phyloP scores from a whole-genome alignment of 768 basidiomycete species.

The Auriscalpium orientale region DNA sequence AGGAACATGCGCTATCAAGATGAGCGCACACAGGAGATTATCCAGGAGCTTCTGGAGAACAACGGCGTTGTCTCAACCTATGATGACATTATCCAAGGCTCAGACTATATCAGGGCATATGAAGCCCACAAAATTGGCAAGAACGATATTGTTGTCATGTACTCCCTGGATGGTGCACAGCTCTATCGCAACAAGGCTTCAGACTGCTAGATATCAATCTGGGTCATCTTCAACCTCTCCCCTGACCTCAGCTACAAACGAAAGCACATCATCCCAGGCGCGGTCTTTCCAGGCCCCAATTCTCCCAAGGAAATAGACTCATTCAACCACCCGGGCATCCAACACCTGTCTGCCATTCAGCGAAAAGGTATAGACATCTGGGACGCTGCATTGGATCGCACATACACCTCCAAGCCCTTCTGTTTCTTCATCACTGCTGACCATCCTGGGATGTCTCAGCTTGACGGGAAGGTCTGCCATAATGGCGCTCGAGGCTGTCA shows the following conservation, averaged over 20 bases:
- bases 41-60: neutral
- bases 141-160: conserved; percentile 25
- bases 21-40: neutral
- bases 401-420: conserved; percentile 8
- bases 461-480: conserved; percentile 31
- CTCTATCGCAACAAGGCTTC: conserved; percentile 30
- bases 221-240: conserved; percentile 27
- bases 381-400: conserved; percentile 9
- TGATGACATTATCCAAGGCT: conserved; percentile 24
- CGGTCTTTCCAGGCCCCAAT: conserved; percentile 26
- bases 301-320: conserved; percentile 26
- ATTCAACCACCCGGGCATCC: conserved; percentile 24
- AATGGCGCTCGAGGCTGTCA: conserved; percentile 28
- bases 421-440: conserved; percentile 23
- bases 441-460: conserved; percentile 23
- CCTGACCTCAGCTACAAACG: conserved; percentile 27
- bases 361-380: conserved; percentile 18
- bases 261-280: conserved; percentile 23
- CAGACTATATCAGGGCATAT: conserved; percentile 22
- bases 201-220: conserved; percentile 29
- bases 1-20: conserved; percentile 7
- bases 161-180: conserved; percentile 35
- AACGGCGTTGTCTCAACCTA: neutral
- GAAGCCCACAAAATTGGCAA: conserved; percentile 12
- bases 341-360: conserved; percentile 27